Evolutionary conservation across 768 basidiomycete species (phyloP).

Genomic region (Pisolithus orientalis): DNA sequence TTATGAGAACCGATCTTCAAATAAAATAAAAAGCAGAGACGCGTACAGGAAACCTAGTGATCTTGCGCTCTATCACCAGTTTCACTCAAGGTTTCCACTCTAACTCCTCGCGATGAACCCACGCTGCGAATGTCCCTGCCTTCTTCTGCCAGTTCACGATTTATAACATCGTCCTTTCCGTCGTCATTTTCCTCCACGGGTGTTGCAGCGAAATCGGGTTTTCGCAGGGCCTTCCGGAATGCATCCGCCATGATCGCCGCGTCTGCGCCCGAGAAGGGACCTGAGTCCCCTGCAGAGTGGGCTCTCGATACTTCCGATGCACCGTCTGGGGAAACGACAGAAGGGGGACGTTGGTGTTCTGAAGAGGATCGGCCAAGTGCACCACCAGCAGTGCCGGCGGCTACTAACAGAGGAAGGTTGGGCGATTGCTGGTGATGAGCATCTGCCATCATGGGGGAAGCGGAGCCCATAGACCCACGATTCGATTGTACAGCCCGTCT

Average conservation of each 20-base stretch:
- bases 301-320: conserved; percentile 65
- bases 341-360: conserved; percentile 28
- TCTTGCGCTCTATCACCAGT: conserved; percentile 44
- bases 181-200: conserved; percentile 59
- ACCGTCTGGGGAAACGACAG: conserved; percentile 57
- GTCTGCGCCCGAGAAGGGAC: conserved; percentile 75
- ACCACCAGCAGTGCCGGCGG: conserved; percentile 27
- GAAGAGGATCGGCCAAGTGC: conserved; percentile 27
- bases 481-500: conserved; percentile 44
- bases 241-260: conserved; percentile 93
- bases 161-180: conserved; percentile 40
- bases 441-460: conserved; percentile 79
- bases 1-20: conserved; percentile 29
- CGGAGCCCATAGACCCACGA: conserved; percentile 72
- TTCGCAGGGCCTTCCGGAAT: conserved; percentile 81
- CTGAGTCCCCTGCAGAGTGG: conserved; percentile 56
- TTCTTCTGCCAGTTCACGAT: conserved; percentile 79
- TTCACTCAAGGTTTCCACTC: conserved; percentile 64
- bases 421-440: conserved; percentile 37
- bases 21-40: conserved; percentile 29
- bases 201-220: conserved; percentile 76
- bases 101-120: conserved; percentile 70
- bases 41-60: conserved; percentile 33
- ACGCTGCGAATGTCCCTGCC: conserved; percentile 87
- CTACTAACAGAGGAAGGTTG: conserved; percentile 43